Percentiles rank a stretch among this genome's conserved stretches.
Evolutionary conservation across 495 filamentous ascomycete genomes (phyloP).

Genomic region (Friedmanniomyces simplex): DNA sequence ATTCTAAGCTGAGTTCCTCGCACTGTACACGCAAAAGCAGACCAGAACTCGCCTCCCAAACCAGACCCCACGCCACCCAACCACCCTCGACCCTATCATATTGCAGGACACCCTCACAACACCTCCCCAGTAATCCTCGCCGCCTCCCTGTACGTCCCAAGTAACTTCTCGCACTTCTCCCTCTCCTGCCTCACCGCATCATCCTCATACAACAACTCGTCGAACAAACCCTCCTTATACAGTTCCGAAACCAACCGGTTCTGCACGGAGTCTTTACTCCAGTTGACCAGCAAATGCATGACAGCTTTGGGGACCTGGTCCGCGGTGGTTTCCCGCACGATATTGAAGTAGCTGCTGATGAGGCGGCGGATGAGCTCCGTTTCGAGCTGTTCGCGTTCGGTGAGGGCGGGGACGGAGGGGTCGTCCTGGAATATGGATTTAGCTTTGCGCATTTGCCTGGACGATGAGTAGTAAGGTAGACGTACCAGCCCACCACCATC

Average conservation of each 20-base stretch:
- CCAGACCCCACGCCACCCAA: background rate
- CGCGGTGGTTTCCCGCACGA: slow-evolving; percentile 91
- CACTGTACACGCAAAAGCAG: background rate
- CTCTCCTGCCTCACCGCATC: slow-evolving; percentile 93
- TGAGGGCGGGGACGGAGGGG: slow-evolving; percentile 54
- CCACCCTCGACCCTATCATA: background rate
- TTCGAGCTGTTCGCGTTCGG: slow-evolving; percentile 90
- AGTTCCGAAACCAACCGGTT: slow-evolving; percentile 92
- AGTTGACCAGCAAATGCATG: slow-evolving; percentile 97
- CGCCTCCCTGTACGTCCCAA: slow-evolving; percentile 91
- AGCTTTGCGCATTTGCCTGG: background rate
- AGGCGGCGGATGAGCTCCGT: slow-evolving; percentile 93
- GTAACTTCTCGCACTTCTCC: slow-evolving; percentile 92
- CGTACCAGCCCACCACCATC: slow-evolving; percentile 53
- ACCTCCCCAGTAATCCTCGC: slow-evolving; percentile 97
- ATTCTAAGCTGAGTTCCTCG: background rate
- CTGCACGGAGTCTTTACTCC: slow-evolving; percentile 94
- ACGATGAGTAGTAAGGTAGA: no score
- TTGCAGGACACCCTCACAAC: slow-evolving; percentile 42
- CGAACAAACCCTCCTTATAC: slow-evolving; percentile 87
- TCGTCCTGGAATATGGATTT: slow-evolving; percentile 34
- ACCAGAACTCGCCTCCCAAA: no score
- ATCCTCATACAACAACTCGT: slow-evolving; percentile 92
- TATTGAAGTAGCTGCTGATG: slow-evolving; percentile 97
- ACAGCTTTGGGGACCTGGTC: slow-evolving; percentile 98